Evolutionary conservation across 2,329 filamentous ascomycete species (phyloP).

Genomic region (Bisporella sp.): DNA sequence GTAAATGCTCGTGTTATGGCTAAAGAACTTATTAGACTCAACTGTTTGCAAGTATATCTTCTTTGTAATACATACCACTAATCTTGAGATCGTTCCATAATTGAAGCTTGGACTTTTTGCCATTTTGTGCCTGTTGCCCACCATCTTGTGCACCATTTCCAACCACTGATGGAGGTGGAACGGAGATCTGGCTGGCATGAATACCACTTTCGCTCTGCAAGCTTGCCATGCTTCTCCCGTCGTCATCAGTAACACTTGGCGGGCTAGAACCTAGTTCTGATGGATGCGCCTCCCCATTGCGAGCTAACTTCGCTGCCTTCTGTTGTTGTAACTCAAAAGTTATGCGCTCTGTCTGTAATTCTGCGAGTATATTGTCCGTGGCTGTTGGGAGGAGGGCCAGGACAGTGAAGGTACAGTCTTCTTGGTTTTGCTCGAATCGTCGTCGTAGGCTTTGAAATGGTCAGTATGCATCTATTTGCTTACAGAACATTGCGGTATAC

Average conservation of each 20-base stretch:
- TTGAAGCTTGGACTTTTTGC: constrained; percentile 76
- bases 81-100: constrained; percentile 98
- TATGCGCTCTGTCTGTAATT: constrained; percentile 85
- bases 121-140: constrained; percentile 41
- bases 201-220: constrained; percentile 75
- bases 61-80: constrained; percentile 57
- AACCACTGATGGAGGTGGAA: constrained; percentile 43
- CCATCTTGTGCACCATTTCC: constrained; percentile 34
- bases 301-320: constrained; percentile 66
- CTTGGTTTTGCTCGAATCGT: constrained; percentile 97
- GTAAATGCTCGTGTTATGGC: constrained; percentile 89
- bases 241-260: constrained; percentile 73
- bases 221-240: constrained; percentile 69
- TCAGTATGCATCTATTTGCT: neutral
- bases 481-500: constrained; percentile 35
- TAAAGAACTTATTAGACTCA: constrained; percentile 30
- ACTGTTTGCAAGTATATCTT: constrained; percentile 8
- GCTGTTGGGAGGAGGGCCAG: constrained; percentile 91
- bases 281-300: constrained; percentile 43
- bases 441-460: constrained; percentile 66
- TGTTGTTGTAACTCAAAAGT: constrained; percentile 92
- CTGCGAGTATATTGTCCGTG: constrained; percentile 79
- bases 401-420: constrained; percentile 96
- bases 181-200: constrained; percentile 69
- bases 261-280: constrained; percentile 33